Conservation (phyloP, 2,329 filamentous ascomycete species). For the Beauveria sp. region DNA sequence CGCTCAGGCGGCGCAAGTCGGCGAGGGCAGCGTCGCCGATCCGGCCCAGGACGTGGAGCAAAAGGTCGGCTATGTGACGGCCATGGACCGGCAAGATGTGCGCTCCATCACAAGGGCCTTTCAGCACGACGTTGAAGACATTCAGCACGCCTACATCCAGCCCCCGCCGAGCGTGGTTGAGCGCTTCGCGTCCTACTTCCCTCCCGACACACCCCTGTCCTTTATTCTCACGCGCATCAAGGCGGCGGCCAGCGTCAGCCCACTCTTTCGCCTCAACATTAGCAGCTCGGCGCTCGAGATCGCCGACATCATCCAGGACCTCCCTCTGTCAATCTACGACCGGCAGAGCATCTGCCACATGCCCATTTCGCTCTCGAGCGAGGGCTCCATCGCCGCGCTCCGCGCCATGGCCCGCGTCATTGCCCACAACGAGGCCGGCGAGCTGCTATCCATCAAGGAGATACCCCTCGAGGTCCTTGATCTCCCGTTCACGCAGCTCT, state of each 20-base stretch:
- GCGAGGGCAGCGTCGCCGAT: background rate
- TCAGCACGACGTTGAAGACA: slow-evolving; percentile 51
- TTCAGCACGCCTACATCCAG: slow-evolving; percentile 64
- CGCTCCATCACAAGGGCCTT: slow-evolving; percentile 56
- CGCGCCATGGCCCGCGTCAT: slow-evolving; percentile 62
- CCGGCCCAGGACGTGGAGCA: slow-evolving; percentile 15
- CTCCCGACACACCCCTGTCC: slow-evolving; percentile 69
- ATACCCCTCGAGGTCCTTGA: slow-evolving; percentile 72
- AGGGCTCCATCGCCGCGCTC: slow-evolving; percentile 41
- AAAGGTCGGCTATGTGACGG: slow-evolving; percentile 67
- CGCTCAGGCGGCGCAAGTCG: slow-evolving; percentile 46
- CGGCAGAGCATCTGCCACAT: slow-evolving; percentile 68
- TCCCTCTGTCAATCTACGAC: slow-evolving; percentile 63
- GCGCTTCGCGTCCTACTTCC: slow-evolving; percentile 74
- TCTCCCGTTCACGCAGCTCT: slow-evolving; percentile 37
- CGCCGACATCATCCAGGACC: slow-evolving; percentile 67
- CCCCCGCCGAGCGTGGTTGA: slow-evolving; percentile 66
- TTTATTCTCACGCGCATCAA: slow-evolving; percentile 73
- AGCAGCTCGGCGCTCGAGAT: slow-evolving; percentile 52
- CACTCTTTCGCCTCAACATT: slow-evolving; percentile 60
- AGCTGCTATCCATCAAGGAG: slow-evolving; percentile 61
- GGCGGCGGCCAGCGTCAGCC: slow-evolving; percentile 56
- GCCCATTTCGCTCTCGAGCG: slow-evolving; percentile 53
- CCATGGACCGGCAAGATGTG: slow-evolving; percentile 65
- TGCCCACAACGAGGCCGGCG: slow-evolving; percentile 56